Evolutionary conservation across 305 asterid species (phyloP), one percentile per base, ranked within the genome.

Genomic region (Fraxinus xanthoxyloides): DNA sequence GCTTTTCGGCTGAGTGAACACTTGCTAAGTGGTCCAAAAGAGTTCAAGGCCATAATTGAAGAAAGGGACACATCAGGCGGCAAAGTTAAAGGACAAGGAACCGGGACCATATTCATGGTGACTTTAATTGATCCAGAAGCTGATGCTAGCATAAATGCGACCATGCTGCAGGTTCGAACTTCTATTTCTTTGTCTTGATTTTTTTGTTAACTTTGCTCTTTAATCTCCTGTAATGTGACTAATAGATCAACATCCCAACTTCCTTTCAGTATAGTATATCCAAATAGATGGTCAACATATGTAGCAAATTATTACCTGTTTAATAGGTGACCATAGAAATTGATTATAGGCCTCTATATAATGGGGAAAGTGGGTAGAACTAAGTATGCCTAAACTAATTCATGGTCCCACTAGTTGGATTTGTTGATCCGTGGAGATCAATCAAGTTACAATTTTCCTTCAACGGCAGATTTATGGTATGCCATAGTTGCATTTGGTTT

Each of bases 81-180:
- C 54, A 95, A 95, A 90, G 98, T 89, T 15, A 97, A 92, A 83
- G 99, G 98, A 28, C 98, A 97, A 88, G 99, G 99, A 80, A 93
- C 98, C 3, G 98, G 99, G n/a, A 87, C 93, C n/a, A 31, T 97
- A 56, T 88, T 90, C 31, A 51, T 91, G 94, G 97, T 97, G 5
- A 93, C 97, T 31, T 75, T 95, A 93, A 36, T 89, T 4, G 97
- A 91, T 35, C 23, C 93, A 3, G 98, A 97, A 77, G 78, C 89
- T 65, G 97, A 93, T 35, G 82, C 73, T 82, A 97, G 98, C 90
- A 75, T 95, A 65, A 97, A 95, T 78, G 95, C 98, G 7, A 56
- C 82, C 46, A 86, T 97, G 97, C 89, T 97, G 26, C 94, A 93
- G 98, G 99, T 95, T 81, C 13, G 82, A 28, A 59, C 12, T 7